Evolutionary conservation across 148 eudicot genomes (phyloP).

Genomic region (Polygonum aviculare): DNA sequence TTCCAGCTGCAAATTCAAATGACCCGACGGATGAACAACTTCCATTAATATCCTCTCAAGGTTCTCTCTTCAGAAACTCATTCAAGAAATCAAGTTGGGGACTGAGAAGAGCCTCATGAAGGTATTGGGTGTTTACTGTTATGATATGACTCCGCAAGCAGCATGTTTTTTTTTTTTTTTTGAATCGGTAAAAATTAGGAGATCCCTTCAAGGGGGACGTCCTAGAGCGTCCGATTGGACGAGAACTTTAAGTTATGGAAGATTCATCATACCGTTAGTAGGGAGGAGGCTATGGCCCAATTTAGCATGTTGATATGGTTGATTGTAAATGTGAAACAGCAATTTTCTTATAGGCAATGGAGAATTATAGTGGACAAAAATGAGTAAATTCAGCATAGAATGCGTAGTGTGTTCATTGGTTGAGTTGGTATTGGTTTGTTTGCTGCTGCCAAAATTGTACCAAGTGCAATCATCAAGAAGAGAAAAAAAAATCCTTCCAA

Average conservation of each 20-base stretch:
- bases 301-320: background rate
- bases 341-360: background rate
- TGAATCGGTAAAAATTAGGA: no score
- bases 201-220: no score
- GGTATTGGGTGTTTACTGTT: background rate
- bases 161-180: no score
- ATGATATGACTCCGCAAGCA: background rate
- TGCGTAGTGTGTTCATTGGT: background rate
- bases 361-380: background rate
- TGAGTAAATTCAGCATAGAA: background rate
- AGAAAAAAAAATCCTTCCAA: no score
- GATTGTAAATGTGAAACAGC: background rate
- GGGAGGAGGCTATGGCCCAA: no score
- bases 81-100: slow-evolving; percentile 2
- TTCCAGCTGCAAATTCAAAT: background rate
- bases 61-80: background rate
- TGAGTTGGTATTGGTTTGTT: background rate
- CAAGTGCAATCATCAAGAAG: no score
- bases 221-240: no score
- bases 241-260: no score
- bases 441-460: background rate
- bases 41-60: slow-evolving; percentile 1
- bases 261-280: no score
- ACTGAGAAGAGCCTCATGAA: background rate
- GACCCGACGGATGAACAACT: background rate